Evolutionary conservation across 768 basidiomycete genomes (phyloP).

Genomic region (Tulasnella sp.): DNA sequence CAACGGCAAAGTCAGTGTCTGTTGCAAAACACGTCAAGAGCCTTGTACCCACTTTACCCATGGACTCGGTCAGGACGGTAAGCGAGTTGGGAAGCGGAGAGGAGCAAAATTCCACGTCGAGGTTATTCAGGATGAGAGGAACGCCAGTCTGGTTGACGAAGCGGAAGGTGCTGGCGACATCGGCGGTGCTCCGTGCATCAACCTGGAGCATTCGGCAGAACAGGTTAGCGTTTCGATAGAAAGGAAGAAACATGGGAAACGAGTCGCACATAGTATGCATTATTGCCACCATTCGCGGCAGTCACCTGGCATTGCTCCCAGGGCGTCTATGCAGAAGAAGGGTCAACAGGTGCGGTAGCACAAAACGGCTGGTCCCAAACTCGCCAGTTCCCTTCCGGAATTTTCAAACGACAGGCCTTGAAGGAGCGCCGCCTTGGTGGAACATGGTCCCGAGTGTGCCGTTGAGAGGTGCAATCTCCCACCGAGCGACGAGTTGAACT

Average conservation of each 20-base stretch:
- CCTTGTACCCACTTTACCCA: background rate
- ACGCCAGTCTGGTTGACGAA: slow-evolving; percentile 29
- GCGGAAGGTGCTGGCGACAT: slow-evolving; percentile 14
- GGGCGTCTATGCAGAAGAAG: background rate
- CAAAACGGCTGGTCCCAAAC: background rate
- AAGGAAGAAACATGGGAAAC: background rate
- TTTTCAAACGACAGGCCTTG: background rate
- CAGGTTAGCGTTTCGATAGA: background rate
- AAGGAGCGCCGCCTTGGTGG: background rate
- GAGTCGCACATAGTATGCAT: slow-evolving; percentile 18
- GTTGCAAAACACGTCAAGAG: background rate
- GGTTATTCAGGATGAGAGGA: slow-evolving; percentile 23
- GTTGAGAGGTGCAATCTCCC: slow-evolving; percentile 23
- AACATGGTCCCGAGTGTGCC: slow-evolving; percentile 17
- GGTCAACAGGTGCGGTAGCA: background rate
- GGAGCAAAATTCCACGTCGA: slow-evolving; percentile 26
- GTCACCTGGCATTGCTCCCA: slow-evolving; percentile 27
- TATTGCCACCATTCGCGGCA: slow-evolving; percentile 24
- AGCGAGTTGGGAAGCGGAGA: slow-evolving; percentile 17
- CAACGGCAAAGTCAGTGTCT: background rate
- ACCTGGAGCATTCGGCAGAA: background rate
- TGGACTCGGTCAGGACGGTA: slow-evolving; percentile 9
- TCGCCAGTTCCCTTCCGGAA: slow-evolving; percentile 20
- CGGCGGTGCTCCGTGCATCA: slow-evolving; percentile 9
- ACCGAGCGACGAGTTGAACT: slow-evolving; percentile 21